Evolutionary conservation across 495 filamentous ascomycete species (phyloP).

Genomic region (Podospora australis): DNA sequence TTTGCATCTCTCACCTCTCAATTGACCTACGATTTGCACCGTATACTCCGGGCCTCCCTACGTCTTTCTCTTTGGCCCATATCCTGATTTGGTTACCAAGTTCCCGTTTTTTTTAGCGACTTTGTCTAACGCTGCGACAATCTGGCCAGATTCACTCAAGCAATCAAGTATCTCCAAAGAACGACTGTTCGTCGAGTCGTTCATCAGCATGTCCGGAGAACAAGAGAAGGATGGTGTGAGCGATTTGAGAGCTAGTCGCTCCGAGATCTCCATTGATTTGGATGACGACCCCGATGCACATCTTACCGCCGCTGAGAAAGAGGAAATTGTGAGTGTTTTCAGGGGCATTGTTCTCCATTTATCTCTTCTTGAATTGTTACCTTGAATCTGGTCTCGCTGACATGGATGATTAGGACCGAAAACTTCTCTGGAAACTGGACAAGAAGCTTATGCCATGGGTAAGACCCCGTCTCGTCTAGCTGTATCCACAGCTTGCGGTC

Average conservation of each 20-base stretch:
- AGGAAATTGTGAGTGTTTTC: constrained; percentile 59
- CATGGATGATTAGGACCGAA: constrained; percentile 54
- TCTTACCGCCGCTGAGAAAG: constrained; percentile 59
- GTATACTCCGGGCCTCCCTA: no score
- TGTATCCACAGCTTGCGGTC: not conserved
- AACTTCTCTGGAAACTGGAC: constrained; percentile 65
- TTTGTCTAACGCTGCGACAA: no score
- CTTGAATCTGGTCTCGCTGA: constrained; percentile 1
- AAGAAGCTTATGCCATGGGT: constrained; percentile 67
- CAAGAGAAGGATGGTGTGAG: constrained; percentile 22
- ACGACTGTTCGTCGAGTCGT: constrained; percentile 14
- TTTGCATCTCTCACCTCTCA: no score
- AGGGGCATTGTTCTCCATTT: not conserved
- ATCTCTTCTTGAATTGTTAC: not conserved
- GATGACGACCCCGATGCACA: constrained; percentile 59
- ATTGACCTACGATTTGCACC: no score
- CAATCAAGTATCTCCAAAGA: no score
- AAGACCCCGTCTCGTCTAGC: not conserved
- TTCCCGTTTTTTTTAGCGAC: no score
- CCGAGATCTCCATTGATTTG: constrained; percentile 18
- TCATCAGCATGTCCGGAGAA: constrained; percentile 19
- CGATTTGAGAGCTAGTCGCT: constrained; percentile 25
- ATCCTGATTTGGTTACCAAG: no score
- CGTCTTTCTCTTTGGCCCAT: no score
- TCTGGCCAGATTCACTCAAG: no score